Evolutionary conservation across 805 yeast species (phyloP), one percentile per base, ranked within the genome.

Genomic region (Starmerella lactis-condensi): DNA sequence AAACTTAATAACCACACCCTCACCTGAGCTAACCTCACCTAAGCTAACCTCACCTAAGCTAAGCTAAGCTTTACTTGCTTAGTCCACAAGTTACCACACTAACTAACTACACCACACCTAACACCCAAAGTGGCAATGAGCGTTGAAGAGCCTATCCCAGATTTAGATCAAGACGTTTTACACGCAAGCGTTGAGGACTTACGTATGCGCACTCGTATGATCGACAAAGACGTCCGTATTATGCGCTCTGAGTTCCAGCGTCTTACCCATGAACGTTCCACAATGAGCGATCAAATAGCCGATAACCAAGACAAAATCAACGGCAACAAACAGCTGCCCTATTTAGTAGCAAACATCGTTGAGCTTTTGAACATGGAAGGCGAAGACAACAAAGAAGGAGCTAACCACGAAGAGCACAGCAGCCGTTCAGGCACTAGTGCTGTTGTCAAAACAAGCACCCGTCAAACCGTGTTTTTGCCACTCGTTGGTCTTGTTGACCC

Each of bases 381-480:
- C 17, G 69, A 65, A 39, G 63, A 62, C 21, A 61, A 64, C 16
- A 81, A 75, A 39, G 93, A 89, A 53, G 96, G 96, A 23, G 95
- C 96, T 36, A 85, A 83, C 49, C 76, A 82, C 28, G 95, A 89
- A 55, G 60, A 79, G 44, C 94, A 89, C 50, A 77, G 94, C 28
- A 67, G 91, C 9, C 72, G 93, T 40, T 69, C 69, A 26, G 96
- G 98, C 5, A 82, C 85, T 57, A 81, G 93, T n/a, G 99, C 99
- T 1, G 98, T 89, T 22, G 78, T 89, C 40, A 89, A 89, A 57
- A 89, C 99, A 0, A 79, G 94, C 1, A 89, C 98, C 7, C 72
- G 99, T 50, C 99, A 89, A 52, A 89, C 99, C 3, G 92, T 89
- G 21, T 89, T 89, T 47, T 61, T 89, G 51, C 99, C 99, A 22